Conservation (phyloP, 805 yeast genomes). For the Metschnikowia peoriensis region DNA sequence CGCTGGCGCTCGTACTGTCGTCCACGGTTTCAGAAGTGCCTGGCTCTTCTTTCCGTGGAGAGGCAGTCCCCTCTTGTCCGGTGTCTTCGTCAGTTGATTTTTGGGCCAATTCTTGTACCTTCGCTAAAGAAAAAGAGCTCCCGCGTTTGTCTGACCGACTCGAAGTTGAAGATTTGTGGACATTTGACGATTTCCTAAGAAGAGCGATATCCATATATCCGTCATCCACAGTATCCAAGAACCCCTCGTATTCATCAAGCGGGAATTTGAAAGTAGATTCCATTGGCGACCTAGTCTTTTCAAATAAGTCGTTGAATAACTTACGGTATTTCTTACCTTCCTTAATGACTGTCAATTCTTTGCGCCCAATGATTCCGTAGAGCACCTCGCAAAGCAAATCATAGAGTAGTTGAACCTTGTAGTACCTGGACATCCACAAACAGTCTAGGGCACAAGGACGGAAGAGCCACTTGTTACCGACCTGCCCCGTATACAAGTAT, state of each 20-base stretch:
- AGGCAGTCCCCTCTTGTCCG: neutral
- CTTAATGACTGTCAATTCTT: slow-evolving; percentile 51
- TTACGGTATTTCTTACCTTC: slow-evolving; percentile 39
- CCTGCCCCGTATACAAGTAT: slow-evolving; percentile 75
- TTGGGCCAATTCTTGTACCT: slow-evolving; percentile 4
- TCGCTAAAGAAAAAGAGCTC: slow-evolving; percentile 11
- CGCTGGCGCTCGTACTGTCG: slow-evolving; percentile 28
- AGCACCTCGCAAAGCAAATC: slow-evolving; percentile 67
- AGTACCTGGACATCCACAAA: slow-evolving; percentile 59
- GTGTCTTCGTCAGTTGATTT: neutral
- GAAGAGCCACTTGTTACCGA: slow-evolving; percentile 72
- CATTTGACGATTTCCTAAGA: slow-evolving; percentile 45
- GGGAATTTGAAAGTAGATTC: slow-evolving; percentile 33
- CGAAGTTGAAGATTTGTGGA: slow-evolving; percentile 25
- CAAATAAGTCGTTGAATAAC: slow-evolving; percentile 25
- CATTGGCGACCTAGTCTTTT: slow-evolving; percentile 22
- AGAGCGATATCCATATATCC: slow-evolving; percentile 59
- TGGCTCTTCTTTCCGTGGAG: neutral
- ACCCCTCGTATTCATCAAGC: slow-evolving; percentile 52
- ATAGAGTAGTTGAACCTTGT: slow-evolving; percentile 66
- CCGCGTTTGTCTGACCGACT: slow-evolving; percentile 19
- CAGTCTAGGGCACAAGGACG: slow-evolving; percentile 68
- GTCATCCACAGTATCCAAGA: slow-evolving; percentile 61
- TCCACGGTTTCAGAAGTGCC: neutral
- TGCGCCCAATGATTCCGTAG: slow-evolving; percentile 66